Percentiles rank a stretch among this genome's conserved stretches.
phyloP scores from a whole-genome alignment of 2,329 filamentous ascomycete genomes.

The Fusarium sp. region DNA sequence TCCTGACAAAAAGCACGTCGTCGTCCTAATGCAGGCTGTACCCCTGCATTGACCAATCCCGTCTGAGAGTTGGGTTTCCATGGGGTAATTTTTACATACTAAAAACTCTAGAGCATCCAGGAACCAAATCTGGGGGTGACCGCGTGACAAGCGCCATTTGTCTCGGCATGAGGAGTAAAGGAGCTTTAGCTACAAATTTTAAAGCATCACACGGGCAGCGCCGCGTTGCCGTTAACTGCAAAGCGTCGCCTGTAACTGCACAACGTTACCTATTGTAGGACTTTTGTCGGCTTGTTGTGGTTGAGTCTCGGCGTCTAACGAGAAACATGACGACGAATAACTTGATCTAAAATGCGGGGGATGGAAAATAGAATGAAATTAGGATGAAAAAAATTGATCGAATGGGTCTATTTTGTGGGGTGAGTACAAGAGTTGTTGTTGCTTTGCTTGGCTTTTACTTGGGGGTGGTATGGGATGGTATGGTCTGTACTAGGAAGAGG shows the following conservation, averaged over 20 bases:
- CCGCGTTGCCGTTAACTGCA: constrained; percentile 46
- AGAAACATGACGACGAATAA: constrained; percentile 33
- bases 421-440: constrained; percentile 38
- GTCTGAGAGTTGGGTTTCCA: constrained; percentile 34
- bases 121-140: constrained; percentile 40
- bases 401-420: constrained; percentile 42
- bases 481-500: constrained; percentile 9
- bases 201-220: constrained; percentile 40
- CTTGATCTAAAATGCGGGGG: constrained; percentile 41
- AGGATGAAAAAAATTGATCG: background rate
- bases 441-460: constrained; percentile 13
- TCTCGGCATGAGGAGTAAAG: constrained; percentile 8
- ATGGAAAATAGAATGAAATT: background rate
- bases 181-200: background rate
- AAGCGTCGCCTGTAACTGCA: constrained; percentile 33
- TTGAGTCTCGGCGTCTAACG: constrained; percentile 5
- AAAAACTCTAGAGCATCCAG: constrained; percentile 46
- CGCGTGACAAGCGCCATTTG: constrained; percentile 46
- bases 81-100: constrained; percentile 49
- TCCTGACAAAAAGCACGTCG: constrained; percentile 13
- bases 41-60: constrained; percentile 30
- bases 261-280: constrained; percentile 2
- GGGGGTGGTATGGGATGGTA: constrained; percentile 32
- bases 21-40: constrained; percentile 25
- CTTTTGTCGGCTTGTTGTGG: background rate